Evolutionary conservation across 495 filamentous ascomycete genomes (phyloP), one percentile per base, ranked within the genome.

Genomic region (Tetracladium setigerum): DNA sequence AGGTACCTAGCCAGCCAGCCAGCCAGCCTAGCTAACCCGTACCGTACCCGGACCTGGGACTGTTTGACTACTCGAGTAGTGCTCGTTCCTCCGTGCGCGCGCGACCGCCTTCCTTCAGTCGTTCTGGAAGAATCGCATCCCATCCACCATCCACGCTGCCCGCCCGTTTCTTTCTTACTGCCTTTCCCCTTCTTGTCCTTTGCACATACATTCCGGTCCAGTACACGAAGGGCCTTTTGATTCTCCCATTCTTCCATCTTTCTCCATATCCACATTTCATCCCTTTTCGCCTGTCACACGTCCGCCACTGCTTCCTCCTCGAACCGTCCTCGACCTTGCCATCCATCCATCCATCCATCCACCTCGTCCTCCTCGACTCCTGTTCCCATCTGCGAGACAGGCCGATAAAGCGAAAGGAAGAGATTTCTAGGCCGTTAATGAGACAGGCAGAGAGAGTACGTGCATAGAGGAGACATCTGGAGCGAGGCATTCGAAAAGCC

Each of bases 191-290:
- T 27, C 38, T 27, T 43, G 22, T 53, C 38, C 33, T 39, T 54
- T 53, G 36, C 41, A 42, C 52, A 41, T 52, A 55, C 44, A 55
- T 46, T 38, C 52, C 53, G 52, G 56, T 52, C 52, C 36, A 50
- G 52, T 38, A 50, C 35, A 58, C 52, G 48, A 44, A 49, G 44
- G 22, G 52, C 56, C 48, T 58, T 53, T 57, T 46, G 30, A 46
- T 55, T 58, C 56, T 46, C 22, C 22, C 14, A 16, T 47, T 34
- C 36, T 33, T 33, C 31, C 12, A 31, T 11, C 44, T 47, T 36
- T 52, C 51, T 18, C 18, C 44, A 33, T 42, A 40, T 30, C 22
- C 37, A 33, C 37, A 36, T 46, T 42, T 41, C 42, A 37, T 46
- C n/a, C 31, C 19, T 46, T 8, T 2, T 38, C 35, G 35, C 35